Base-by-base conservation (phyloP, 2,329 filamentous ascomycete species). In the Ophiostoma ulmi region DNA sequence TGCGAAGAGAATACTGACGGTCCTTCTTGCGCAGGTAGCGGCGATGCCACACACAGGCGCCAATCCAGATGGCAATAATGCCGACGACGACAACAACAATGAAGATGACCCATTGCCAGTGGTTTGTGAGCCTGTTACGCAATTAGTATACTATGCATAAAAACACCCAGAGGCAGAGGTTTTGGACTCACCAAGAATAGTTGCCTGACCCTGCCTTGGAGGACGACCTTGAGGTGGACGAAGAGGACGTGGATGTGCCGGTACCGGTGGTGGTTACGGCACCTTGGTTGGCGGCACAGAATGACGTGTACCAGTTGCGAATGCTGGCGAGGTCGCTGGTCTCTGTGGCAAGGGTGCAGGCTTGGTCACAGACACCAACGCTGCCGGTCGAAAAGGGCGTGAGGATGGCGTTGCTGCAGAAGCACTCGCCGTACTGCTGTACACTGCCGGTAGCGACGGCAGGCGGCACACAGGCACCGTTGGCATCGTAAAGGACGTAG, bases 51-150 rank as follows among this genome's bases (percentile, higher is more conserved):
- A 90, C 86, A 76, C 89, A 87, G 55, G 89, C 90, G 22, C 86
- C 83, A 55, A 90, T 80, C 83, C 90, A 91, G 76, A 92, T 86
- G 71, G 83, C 83, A 17, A 84, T 80, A 73, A 96, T 91, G 69
- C 83, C 89, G 72, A 94, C 82, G 63, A 90, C 84, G 38, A 96
- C 84, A 73, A 94, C 82, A 74, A 93, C 88, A 69, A 95, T 83
- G 85, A 95, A 92, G 73, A 94, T 84, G 65, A 96, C 87, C 92
- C 92, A 97, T 81, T 88, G 85, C 82, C 87, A 92, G 79, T 94
- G 91, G 38, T 82, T 84, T 8, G 85, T 83, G 68, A 91, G 80
- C 90, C 91, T 68, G 48, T 8, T 31, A 31, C 31, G 31, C 13
- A n/a, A 41, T 68, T 22, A 52, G 66, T 36, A 58, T 36, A 39